phyloP scores from a whole-genome alignment of 129 eudicot genomes.

The Flaveria bidentis region DNA sequence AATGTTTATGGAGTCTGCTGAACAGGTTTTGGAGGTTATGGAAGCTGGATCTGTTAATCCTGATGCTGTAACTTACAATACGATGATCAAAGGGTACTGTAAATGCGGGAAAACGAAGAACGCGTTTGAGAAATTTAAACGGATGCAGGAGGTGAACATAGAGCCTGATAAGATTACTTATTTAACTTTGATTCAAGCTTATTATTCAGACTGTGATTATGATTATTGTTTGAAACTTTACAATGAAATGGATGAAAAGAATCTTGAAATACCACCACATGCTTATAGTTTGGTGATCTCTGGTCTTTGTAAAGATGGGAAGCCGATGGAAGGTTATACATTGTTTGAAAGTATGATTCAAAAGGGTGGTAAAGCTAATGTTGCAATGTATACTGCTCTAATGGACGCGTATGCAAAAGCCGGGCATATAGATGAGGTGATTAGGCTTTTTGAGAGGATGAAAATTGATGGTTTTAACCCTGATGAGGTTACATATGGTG shows the following conservation, averaged over 20 bases:
- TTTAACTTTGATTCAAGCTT: conserved; percentile 79
- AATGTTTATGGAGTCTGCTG: conserved; percentile 75
- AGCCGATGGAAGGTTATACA: conserved; percentile 55
- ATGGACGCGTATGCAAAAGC: conserved; percentile 71
- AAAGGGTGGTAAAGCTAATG: conserved; percentile 71
- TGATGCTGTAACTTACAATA: conserved; percentile 83
- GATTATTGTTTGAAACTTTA: conserved; percentile 73
- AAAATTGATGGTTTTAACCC: conserved; percentile 64
- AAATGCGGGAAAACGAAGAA: conserved; percentile 66
- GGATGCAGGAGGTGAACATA: conserved; percentile 61
- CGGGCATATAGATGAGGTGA: conserved; percentile 64
- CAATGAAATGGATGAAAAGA: conserved; percentile 86
- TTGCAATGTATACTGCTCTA: conserved; percentile 83
- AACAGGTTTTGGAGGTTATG: conserved; percentile 93
- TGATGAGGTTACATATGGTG: conserved; percentile 89
- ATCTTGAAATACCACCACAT: conserved; percentile 73
- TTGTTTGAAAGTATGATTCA: conserved; percentile 61
- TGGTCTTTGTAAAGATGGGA: conserved; percentile 94
- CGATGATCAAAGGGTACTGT: conserved; percentile 93
- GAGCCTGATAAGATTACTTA: conserved; percentile 81
- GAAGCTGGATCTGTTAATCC: conserved; percentile 66
- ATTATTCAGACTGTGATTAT: conserved; percentile 58
- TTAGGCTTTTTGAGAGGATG: conserved; percentile 67
- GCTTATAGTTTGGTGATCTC: conserved; percentile 85
- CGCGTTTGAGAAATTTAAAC: conserved; percentile 59